Conservation (phyloP, 2,329 filamentous ascomycete species). For the Elsinoe perseae region DNA sequence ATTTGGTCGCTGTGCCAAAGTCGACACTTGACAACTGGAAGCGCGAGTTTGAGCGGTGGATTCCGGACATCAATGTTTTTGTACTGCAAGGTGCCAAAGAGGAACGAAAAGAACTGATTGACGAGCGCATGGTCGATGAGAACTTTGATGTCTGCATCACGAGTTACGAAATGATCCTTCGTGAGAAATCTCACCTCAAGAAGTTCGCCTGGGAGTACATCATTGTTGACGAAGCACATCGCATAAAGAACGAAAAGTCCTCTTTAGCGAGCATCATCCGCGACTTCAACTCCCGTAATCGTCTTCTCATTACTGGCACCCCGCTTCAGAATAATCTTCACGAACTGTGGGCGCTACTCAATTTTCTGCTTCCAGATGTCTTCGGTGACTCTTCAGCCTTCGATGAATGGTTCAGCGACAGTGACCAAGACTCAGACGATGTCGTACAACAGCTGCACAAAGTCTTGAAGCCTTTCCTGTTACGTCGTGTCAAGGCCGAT, state of each 20-base stretch:
- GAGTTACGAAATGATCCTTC: conserved; percentile 96
- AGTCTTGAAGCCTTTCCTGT: conserved; percentile 83
- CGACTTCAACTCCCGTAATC: conserved; percentile 89
- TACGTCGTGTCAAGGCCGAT: conserved; percentile 93
- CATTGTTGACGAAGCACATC: conserved; percentile 95
- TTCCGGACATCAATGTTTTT: conserved; percentile 87
- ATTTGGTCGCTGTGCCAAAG: conserved; percentile 87
- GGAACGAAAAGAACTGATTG: conserved; percentile 79
- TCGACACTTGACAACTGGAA: conserved; percentile 98
- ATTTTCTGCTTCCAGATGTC: conserved; percentile 95
- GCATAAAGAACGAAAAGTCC: conserved; percentile 99
- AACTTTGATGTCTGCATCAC: conserved; percentile 98
- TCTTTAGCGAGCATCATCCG: conserved; percentile 94
- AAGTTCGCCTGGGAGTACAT: conserved; percentile 99
- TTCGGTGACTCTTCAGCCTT: conserved; percentile 96
- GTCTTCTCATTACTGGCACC: conserved; percentile 90
- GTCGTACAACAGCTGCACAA: conserved; percentile 94
- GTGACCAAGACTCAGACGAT: conserved; percentile 84
- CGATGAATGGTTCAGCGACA: conserved; percentile 93
- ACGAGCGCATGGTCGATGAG: conserved; percentile 82
- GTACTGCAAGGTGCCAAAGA: conserved; percentile 94
- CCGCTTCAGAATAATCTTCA: conserved; percentile 97
- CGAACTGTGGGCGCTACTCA: conserved; percentile 93
- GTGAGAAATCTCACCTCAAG: conserved; percentile 88
- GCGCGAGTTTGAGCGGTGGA: conserved; percentile 88